Base-by-base conservation (phyloP, 805 yeast species). In the Metschnikowia peoriensis region DNA sequence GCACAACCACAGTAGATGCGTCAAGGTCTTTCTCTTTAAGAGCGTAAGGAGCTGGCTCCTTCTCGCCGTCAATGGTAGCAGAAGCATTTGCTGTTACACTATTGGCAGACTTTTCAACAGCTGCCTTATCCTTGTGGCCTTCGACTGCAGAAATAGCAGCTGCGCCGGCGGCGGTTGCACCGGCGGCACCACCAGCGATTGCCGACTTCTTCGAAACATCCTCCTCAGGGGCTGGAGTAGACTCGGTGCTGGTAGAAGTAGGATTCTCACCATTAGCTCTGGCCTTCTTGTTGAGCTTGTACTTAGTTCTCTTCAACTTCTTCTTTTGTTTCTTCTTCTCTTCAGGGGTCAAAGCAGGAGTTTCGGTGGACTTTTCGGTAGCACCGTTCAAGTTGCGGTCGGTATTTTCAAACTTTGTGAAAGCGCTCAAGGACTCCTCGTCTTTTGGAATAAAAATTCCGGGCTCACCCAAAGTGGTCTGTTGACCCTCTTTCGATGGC, bases 371-470 rank as follows among this genome's bases (percentile, higher is more conserved):
- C 15, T 47, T 27, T 47, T 63, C 22, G 4, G 22, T 22, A 22
- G 22, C 22, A 22, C 4, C 81, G 60, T 86, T 86, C 59, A 88
- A 75, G 47, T 80, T 75, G 66, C 69, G 68, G 58, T 72, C 75
- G 12, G 68, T 86, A 49, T 79, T 76, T 54, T 80, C 72, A 27
- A 84, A 76, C 59, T 83, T 79, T 44, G 71, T 68, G 63, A 90
- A 86, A 46, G 84, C 96, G 53, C 80, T 74, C 61, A 89, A 81
- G n/a, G 82, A 77, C 42, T 77, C 79, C 16, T 89, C 78, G 63
- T 87, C 79, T 41, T 72, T 62, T 45, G 93, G 93, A 59, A 87
- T 66, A 38, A 74, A 79, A 54, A 88, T 77, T 44, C 96, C 96
- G 29, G 94, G 90, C 63, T 87, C 92, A 46, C 89, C 88, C 50